Percentiles rank a stretch among this genome's conserved stretches.
Conservation (phyloP, 306 rosid species). For the Calophaca sinica region DNA sequence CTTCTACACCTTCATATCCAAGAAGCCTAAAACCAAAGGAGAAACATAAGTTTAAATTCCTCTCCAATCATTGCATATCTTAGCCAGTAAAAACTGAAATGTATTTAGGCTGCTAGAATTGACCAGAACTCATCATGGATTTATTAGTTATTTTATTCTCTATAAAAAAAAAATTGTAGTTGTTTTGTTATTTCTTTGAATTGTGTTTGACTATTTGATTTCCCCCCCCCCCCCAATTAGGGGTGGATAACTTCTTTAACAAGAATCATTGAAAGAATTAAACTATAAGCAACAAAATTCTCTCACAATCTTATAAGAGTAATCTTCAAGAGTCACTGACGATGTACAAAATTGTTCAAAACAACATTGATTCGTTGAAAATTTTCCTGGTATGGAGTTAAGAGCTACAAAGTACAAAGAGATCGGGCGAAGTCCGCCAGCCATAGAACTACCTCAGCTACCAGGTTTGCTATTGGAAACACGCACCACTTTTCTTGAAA, state of each 20-base stretch:
- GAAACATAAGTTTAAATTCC: slow-evolving; percentile 40
- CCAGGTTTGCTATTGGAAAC: background rate
- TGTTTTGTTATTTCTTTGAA: slow-evolving; percentile 1
- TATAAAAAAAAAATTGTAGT: background rate
- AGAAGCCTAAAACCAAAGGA: slow-evolving; percentile 59
- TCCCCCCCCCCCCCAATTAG: no score
- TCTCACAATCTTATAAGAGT: background rate
- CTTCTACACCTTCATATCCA: slow-evolving; percentile 92
- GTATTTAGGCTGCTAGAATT: background rate
- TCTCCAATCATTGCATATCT: slow-evolving; percentile 5
- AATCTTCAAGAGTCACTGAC: background rate
- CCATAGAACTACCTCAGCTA: background rate
- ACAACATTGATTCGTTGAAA: background rate
- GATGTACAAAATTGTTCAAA: slow-evolving; percentile 12
- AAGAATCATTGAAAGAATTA: slow-evolving; percentile 1
- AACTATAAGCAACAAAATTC: background rate
- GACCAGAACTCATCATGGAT: slow-evolving; percentile 12
- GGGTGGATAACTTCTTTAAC: background rate
- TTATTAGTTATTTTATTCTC: background rate
- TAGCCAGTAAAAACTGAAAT: slow-evolving; percentile 2
- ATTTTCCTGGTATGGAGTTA: background rate
- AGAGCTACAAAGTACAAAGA: background rate
- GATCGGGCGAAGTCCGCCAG: no score
- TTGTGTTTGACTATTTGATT: background rate
- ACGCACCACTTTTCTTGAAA: background rate